Evolutionary conservation across 208 protist genomes (phyloP).

Genomic region (Leishmania mexicana): DNA sequence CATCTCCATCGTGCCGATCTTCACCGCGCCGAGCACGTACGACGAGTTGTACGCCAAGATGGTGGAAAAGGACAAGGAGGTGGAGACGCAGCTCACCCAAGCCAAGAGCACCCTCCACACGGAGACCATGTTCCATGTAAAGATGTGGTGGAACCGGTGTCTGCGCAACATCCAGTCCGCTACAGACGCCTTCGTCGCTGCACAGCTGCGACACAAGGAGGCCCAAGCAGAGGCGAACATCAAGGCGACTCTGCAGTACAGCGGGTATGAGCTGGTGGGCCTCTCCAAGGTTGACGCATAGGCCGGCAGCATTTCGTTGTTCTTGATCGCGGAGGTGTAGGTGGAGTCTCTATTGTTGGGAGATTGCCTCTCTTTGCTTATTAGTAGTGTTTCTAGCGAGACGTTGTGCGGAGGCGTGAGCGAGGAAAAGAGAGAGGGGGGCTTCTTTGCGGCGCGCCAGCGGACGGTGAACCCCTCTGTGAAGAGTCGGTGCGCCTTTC

Average conservation of each 20-base stretch:
- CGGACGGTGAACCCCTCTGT: neutral
- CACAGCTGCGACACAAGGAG: conserved; percentile 48
- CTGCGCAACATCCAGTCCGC: conserved; percentile 77
- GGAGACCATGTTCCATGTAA: conserved; percentile 72
- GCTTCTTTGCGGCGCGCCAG: neutral
- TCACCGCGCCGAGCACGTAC: conserved; percentile 76
- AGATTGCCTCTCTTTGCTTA: neutral
- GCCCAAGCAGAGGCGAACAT: conserved; percentile 47
- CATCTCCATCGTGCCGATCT: conserved; percentile 51
- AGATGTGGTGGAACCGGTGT: conserved; percentile 85
- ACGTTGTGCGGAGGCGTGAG: neutral
- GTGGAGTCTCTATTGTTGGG: neutral
- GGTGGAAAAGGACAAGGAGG: conserved; percentile 51
- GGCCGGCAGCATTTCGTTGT: neutral
- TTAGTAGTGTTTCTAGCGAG: neutral
- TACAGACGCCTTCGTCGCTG: conserved; percentile 32
- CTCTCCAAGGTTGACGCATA: conserved; percentile 34
- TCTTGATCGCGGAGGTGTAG: neutral
- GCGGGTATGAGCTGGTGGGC: conserved; percentile 62
- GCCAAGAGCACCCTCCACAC: conserved; percentile 71
- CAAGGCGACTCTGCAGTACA: conserved; percentile 48
- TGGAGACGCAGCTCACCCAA: conserved; percentile 47
- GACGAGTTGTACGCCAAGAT: conserved; percentile 76
- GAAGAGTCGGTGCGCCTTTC: neutral
- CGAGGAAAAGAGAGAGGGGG: neutral